These are phyloP conservation scores for Phanerochaete sordida DNA, from an alignment of 768 basidiomycete genomes.

Conservation along the genomic window DNA sequence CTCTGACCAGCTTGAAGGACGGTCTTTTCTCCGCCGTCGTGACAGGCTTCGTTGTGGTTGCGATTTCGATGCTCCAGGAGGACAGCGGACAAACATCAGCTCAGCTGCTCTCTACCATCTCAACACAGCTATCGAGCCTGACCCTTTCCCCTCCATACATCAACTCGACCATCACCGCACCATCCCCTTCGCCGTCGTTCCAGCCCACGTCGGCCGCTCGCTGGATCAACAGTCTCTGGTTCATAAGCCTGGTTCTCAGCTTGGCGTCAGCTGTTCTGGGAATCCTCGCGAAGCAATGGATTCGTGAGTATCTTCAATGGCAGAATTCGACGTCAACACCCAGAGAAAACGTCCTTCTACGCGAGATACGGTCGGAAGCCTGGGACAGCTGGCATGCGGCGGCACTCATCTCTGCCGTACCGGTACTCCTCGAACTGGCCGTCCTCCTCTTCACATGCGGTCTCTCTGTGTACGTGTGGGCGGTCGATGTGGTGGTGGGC, in stretches of 20 bases:
- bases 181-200: not conserved
- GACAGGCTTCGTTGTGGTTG: not conserved
- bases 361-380: not conserved
- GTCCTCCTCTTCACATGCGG: not conserved
- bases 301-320: constrained; percentile 2
- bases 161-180: not conserved
- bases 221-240: constrained; percentile 7
- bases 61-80: not conserved
- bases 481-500: not conserved
- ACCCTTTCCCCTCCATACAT: not conserved
- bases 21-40: constrained; percentile 9
- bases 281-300: constrained; percentile 9
- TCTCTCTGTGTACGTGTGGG: not conserved
- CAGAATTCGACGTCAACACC: constrained; percentile 4
- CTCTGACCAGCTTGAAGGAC: not conserved
- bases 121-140: not conserved
- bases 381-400: not conserved
- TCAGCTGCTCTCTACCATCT: not conserved
- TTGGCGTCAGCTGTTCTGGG: constrained; percentile 1
- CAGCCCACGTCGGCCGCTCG: not conserved
- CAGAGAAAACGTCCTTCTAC: not conserved
- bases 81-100: not conserved
- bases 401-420: not conserved
- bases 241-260: constrained; percentile 6
- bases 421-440: not conserved